Percentiles rank a stretch among this genome's conserved stretches.
Conservation (phyloP, 2,329 filamentous ascomycete genomes). For the Calycina herbarum region DNA sequence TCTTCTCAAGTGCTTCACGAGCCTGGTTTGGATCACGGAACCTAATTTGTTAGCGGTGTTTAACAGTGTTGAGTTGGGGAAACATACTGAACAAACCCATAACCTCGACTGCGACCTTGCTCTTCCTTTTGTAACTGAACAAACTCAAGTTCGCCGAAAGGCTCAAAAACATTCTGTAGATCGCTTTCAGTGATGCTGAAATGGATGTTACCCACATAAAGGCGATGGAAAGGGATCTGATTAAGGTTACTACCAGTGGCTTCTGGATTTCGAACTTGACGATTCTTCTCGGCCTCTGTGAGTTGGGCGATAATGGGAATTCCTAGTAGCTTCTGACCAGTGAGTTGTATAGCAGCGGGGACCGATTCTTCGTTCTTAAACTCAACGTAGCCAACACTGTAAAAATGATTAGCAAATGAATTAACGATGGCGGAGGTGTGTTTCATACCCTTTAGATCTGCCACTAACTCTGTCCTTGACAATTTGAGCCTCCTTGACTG, state of each 20-base stretch:
- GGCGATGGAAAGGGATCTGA: constrained; percentile 91
- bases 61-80: neutral
- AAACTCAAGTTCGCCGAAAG: constrained; percentile 96
- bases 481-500: constrained; percentile 96
- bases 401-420: constrained; percentile 40
- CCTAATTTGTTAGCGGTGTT: constrained; percentile 51
- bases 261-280: constrained; percentile 84
- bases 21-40: constrained; percentile 89
- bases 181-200: constrained; percentile 98
- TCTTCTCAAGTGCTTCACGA: constrained; percentile 93
- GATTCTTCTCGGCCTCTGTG: constrained; percentile 99
- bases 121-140: constrained; percentile 98
- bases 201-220: constrained; percentile 99
- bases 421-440: constrained; percentile 8
- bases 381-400: constrained; percentile 97
- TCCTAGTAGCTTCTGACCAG: constrained; percentile 96
- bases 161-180: constrained; percentile 93
- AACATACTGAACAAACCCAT: constrained; percentile 97
- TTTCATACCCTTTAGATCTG: constrained; percentile 87
- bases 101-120: constrained; percentile 83
- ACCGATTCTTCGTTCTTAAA: constrained; percentile 97
- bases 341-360: constrained; percentile 90
- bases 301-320: constrained; percentile 98
- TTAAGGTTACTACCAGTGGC: constrained; percentile 67
- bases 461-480: constrained; percentile 97